These are phyloP conservation scores for Lasiodiplodia gonubiensis DNA, from an alignment of 2,329 filamentous ascomycete species.

Conservation along the genomic window DNA sequence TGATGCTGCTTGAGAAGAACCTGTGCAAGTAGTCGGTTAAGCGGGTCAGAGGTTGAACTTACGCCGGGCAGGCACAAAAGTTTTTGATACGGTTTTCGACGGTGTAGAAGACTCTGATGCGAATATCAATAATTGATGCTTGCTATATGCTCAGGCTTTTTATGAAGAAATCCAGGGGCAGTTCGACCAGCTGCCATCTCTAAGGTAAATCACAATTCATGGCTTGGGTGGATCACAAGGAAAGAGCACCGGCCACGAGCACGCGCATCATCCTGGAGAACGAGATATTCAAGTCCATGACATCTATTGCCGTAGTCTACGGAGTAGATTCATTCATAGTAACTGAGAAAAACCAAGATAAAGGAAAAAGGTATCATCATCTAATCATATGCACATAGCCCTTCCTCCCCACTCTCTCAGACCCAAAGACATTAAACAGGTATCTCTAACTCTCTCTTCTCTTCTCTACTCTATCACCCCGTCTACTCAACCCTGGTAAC, in stretches of 20 bases:
- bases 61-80: no score
- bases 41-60: no score
- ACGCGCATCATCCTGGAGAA: neutral
- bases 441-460: neutral
- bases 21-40: no score
- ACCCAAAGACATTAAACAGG: neutral
- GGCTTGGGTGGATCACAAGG: neutral
- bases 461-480: neutral
- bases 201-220: no score
- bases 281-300: neutral
- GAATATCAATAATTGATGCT: no score
- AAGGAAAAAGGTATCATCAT: slow-evolving; percentile 14
- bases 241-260: neutral
- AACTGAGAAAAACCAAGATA: neutral
- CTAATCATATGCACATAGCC: slow-evolving; percentile 7
- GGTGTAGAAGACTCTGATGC: no score
- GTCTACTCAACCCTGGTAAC: neutral
- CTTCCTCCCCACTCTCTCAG: neutral
- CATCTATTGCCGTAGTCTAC: slow-evolving; percentile 13
- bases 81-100: no score
- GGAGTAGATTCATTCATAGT: neutral
- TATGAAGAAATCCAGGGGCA: no score
- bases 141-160: no score
- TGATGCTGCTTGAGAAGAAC: no score
- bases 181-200: no score